Percentiles rank a stretch among this genome's conserved stretches.
phyloP scores from a whole-genome alignment of 2,329 filamentous ascomycete genomes.

The Setomelanomma holmii region DNA sequence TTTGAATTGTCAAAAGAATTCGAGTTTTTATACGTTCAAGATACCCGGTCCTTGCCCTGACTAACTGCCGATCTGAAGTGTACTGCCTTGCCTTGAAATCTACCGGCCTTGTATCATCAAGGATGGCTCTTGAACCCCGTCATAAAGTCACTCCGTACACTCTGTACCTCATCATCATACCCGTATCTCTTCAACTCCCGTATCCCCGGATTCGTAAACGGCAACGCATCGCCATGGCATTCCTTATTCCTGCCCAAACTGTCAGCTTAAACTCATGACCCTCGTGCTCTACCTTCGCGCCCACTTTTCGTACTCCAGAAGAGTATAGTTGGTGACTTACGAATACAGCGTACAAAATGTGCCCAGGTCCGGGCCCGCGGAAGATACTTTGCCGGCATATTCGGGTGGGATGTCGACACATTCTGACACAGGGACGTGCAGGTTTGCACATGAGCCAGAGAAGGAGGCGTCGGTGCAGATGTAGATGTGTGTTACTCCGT shows the following conservation, averaged over 20 bases:
- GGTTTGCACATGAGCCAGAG: slow-evolving; percentile 23
- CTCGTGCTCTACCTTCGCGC: too few relatives aligned
- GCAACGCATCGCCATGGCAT: slow-evolving; percentile 26
- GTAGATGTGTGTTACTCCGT: slow-evolving; percentile 20
- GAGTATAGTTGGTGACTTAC: slow-evolving; percentile 13
- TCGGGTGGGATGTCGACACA: slow-evolving; percentile 2
- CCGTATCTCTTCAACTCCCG: slow-evolving; percentile 21
- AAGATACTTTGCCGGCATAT: slow-evolving; percentile 24
- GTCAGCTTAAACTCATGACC: too few relatives aligned
- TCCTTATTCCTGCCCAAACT: slow-evolving; percentile 18
- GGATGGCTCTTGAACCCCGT: slow-evolving; percentile 17
- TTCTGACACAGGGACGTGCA: slow-evolving; percentile 14
- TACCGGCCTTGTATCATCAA: too few relatives aligned
- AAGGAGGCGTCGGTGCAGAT: slow-evolving; percentile 23
- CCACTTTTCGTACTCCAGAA: too few relatives aligned
- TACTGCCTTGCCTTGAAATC: too few relatives aligned
- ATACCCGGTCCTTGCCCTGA: too few relatives aligned
- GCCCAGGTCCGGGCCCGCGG: slow-evolving; percentile 27
- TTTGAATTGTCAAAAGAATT: slow-evolving; percentile 18
- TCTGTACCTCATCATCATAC: slow-evolving; percentile 23
- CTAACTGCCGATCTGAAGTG: too few relatives aligned
- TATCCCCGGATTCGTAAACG: slow-evolving; percentile 31
- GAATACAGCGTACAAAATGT: slow-evolving; percentile 31
- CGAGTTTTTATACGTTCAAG: not conserved
- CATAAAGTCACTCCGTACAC: slow-evolving; percentile 32